Base-by-base conservation (phyloP, 306 rosid species). In the Fragaria ananassa region DNA sequence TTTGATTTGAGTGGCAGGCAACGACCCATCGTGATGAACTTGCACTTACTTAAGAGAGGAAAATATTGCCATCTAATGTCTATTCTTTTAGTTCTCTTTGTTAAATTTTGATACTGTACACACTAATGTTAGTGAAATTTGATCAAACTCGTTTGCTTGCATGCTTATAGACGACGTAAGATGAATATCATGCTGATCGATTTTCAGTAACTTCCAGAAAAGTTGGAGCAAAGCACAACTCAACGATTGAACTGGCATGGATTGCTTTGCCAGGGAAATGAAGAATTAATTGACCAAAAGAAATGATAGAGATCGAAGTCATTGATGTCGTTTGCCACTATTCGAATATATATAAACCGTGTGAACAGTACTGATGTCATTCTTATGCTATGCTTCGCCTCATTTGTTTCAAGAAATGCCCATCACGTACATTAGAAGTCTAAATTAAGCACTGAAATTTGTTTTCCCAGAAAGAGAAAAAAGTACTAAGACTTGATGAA, bases 1-100 rank as follows among this genome's bases (percentile, higher is more conserved):
- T 60, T 25, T 60, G 65, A 60, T 18, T 53, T 53, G 23, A 53
- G 65, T 60, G 65, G 65, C 37, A 60, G 65, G 65, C 37, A 21
- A 56, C 10, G 4, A 21, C 62, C 62, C 62, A 1, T n/a, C 5
- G 27, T n/a, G 25, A 56, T n/a, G 25, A 56, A 27, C 31, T 60
- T 60, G 65, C 35, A 60, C 37, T 10, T 25, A 60, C 42, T 4
- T 4, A 1, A 60, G 17, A 27, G 35, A 27, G 14, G 63, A 57
- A 57, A 57, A 60, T 60, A 25, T 60, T 11, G 34, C 5, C 65
- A 27, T 60, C 63, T 57, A 57, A 8, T 60, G 65, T 8, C 65
- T 12, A 3, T 21, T 6, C 23, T 19, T 69, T 69, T 49, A 31
- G 60, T 21, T 6, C 23, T 34, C 46, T 69, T 49, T 49, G 60